These are phyloP conservation scores for Solanum pinnatisectum DNA, from an alignment of 257 asterid species.

Conservation along the genomic window DNA sequence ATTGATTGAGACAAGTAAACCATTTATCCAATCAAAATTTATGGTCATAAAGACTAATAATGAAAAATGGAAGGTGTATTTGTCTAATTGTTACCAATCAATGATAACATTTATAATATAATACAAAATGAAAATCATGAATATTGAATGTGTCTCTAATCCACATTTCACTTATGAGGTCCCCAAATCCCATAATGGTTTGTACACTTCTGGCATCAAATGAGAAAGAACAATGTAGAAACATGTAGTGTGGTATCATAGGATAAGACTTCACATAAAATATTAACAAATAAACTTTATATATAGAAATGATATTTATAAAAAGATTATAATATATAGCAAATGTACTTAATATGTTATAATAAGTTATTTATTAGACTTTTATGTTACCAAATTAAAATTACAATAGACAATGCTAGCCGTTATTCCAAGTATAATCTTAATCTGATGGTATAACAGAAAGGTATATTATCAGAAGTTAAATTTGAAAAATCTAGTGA, in stretches of 20 bases:
- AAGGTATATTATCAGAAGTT: no score
- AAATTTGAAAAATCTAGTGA: background rate
- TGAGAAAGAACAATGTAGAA: conserved; percentile 11
- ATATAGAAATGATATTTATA: background rate
- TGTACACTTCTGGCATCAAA: background rate
- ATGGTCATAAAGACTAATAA: background rate
- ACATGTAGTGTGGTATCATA: background rate
- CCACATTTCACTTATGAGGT: background rate
- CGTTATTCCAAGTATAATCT: background rate
- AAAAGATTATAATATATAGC: background rate
- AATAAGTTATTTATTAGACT: background rate
- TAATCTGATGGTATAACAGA: rapidly evolving
- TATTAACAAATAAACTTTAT: background rate
- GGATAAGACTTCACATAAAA: conserved; percentile 7
- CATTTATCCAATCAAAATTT: background rate
- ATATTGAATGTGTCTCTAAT: background rate
- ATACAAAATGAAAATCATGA: background rate
- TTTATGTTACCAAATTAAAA: background rate
- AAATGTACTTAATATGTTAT: background rate
- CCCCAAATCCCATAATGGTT: background rate
- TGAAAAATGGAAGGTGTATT: background rate
- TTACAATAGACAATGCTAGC: background rate
- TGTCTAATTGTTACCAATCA: background rate
- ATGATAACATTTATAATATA: background rate
- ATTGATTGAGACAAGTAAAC: conserved; percentile 19